These are phyloP conservation scores for Porogramme epimiltina DNA, from an alignment of 1,284 basidiomycete genomes.

Conservation along the genomic window DNA sequence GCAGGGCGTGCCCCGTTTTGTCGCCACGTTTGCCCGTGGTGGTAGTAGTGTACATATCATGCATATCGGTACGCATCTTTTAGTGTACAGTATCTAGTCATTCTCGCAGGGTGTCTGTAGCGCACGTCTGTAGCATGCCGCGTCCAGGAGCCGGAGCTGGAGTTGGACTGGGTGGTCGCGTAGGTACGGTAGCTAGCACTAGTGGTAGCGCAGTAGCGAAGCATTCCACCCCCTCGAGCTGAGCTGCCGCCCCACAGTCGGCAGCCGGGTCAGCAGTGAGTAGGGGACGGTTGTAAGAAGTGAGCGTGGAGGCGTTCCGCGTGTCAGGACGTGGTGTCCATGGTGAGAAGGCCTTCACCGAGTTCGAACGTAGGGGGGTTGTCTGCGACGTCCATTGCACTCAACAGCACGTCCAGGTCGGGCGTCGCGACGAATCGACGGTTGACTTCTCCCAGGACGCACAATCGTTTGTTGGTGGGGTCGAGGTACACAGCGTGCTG, in stretches of 20 bases:
- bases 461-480: conserved; percentile 55
- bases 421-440: conserved; percentile 87
- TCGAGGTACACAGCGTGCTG: conserved; percentile 87
- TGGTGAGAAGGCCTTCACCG: conserved; percentile 54
- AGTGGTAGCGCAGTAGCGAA: conserved; percentile 18
- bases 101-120: conserved; percentile 1
- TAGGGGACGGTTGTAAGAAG: too few relatives aligned
- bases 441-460: conserved; percentile 83
- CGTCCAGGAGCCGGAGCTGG: neutral
- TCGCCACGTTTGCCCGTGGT: too few relatives aligned
- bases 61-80: conserved; percentile 3
- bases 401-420: conserved; percentile 77
- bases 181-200: conserved; percentile 14
- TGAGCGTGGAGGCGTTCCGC: too few relatives aligned
- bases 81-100: conserved; percentile 18
- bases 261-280: too few relatives aligned
- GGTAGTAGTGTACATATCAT: conserved; percentile 8
- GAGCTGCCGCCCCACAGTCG: too few relatives aligned
- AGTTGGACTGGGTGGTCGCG: neutral
- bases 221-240: conserved; percentile 3
- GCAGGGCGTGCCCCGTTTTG: too few relatives aligned
- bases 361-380: conserved; percentile 35
- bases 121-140: conserved; percentile 8
- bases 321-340: conserved; percentile 45
- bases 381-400: conserved; percentile 67